Evolutionary conservation across 441 rosid genomes (phyloP).

Genomic region (Gossypium schwendimanii): DNA sequence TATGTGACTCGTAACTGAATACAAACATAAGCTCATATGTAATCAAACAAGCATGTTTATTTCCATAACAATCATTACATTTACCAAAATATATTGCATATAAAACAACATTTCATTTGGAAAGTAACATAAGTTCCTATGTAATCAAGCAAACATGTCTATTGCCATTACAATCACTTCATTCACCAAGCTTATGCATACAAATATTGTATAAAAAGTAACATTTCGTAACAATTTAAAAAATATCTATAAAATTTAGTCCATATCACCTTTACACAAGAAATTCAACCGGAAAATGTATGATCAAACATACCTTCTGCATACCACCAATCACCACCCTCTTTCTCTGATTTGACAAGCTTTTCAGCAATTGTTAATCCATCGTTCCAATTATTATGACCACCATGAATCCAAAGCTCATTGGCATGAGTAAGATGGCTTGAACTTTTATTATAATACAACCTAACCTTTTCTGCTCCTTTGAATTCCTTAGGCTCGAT

Average conservation of each 20-base stretch:
- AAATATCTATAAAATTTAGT: not conserved
- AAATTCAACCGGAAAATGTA: not conserved
- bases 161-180: too few species aligned
- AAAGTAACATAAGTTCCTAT: too few species aligned
- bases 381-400: constrained; percentile 67
- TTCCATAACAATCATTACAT: too few species aligned
- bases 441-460: constrained; percentile 66
- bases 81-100: too few species aligned
- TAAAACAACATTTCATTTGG: too few species aligned
- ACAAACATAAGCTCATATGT: too few species aligned
- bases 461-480: constrained; percentile 44
- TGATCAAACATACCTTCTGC: constrained; percentile 46
- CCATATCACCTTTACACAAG: not conserved
- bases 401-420: constrained; percentile 89
- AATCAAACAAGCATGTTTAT: too few species aligned
- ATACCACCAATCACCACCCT: constrained; percentile 76
- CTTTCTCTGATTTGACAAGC: constrained; percentile 44
- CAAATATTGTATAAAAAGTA: not conserved
- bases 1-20: too few species aligned
- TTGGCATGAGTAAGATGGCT: constrained; percentile 65
- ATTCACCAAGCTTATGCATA: not conserved
- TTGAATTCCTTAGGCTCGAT: constrained; percentile 62
- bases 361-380: constrained; percentile 58
- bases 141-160: too few species aligned
- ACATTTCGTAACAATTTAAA: not conserved